phyloP scores from a whole-genome alignment of 1,139 yeast species.

The Lodderomyces elongisporus region DNA sequence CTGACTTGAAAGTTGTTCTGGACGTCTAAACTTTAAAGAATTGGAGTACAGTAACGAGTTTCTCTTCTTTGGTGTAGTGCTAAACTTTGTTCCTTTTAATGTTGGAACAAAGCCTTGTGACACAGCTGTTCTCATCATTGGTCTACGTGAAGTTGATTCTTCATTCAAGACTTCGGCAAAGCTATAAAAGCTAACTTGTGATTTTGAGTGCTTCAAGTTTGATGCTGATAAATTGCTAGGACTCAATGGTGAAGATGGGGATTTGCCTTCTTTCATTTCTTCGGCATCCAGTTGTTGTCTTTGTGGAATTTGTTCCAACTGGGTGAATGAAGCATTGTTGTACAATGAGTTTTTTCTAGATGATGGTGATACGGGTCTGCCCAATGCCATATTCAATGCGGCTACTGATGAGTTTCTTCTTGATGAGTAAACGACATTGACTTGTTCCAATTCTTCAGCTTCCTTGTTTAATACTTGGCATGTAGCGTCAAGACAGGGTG shows the following conservation, averaged over 20 bases:
- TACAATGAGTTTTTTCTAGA: conserved; percentile 35
- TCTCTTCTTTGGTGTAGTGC: not conserved
- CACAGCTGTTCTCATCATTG: not conserved
- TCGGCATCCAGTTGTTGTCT: not conserved
- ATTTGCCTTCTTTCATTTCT: conserved; percentile 1
- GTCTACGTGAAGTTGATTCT: conserved; percentile 24
- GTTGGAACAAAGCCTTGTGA: not conserved
- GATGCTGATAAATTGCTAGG: conserved; percentile 33
- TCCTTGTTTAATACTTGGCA: conserved; percentile 23
- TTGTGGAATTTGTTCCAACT: not conserved
- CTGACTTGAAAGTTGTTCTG: not conserved
- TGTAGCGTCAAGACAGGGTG: conserved; percentile 81
- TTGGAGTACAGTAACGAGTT: not conserved
- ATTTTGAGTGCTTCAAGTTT: conserved; percentile 35
- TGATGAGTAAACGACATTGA: conserved; percentile 54
- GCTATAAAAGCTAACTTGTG: conserved; percentile 65
- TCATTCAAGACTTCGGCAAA: conserved; percentile 73
- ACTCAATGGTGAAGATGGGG: conserved; percentile 13
- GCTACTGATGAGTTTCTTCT: conserved; percentile 57
- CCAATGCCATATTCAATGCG: conserved; percentile 59
- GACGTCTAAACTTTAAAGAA: not conserved
- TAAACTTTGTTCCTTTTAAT: not conserved
- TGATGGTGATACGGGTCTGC: conserved; percentile 39
- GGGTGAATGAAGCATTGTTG: not conserved
- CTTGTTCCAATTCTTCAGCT: conserved; percentile 12